Evolutionary conservation across 2,329 filamentous ascomycete species (phyloP).

Genomic region (Remersonia thermophila): DNA sequence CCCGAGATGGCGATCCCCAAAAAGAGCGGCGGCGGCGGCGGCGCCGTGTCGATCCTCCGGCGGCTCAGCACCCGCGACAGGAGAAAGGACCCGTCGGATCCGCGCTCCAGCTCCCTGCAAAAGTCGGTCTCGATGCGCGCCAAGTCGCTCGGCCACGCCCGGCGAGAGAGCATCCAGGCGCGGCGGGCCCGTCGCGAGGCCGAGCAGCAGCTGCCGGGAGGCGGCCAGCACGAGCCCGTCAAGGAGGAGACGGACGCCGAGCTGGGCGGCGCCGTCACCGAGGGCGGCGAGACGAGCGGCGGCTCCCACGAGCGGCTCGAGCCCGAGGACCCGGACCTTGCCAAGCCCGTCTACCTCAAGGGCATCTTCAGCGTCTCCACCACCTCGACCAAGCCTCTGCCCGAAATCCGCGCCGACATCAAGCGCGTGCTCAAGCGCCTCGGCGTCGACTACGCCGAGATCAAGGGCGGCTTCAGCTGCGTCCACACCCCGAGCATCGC

Average conservation of each 20-base stretch:
- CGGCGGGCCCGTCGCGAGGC: conserved; percentile 53
- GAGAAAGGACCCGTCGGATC: conserved; percentile 42
- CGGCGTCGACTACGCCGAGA: conserved; percentile 82
- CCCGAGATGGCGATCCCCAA: conserved; percentile 45
- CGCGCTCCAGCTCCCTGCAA: conserved; percentile 36
- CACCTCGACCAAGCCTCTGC: conserved; percentile 80
- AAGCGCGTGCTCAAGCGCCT: conserved; percentile 80
- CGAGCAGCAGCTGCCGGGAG: conserved; percentile 21
- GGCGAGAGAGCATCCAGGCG: conserved; percentile 84
- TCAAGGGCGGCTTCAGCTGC: conserved; percentile 87
- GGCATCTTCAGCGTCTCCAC: conserved; percentile 95
- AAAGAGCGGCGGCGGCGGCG: conserved; percentile 63
- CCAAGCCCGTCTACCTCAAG: conserved; percentile 92
- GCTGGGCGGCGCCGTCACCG: conserved; percentile 23
- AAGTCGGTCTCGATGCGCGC: conserved; percentile 58
- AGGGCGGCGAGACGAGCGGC: conserved; percentile 30
- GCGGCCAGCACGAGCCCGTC: conserved; percentile 41
- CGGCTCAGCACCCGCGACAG: conserved; percentile 81
- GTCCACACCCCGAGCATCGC: conserved; percentile 83
- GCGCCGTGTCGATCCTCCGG: conserved; percentile 62
- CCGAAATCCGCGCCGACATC: conserved; percentile 77
- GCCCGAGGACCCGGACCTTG: conserved; percentile 54
- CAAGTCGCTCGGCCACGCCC: conserved; percentile 79
- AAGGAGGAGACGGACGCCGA: conserved; percentile 87
- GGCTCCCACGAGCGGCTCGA: conserved; percentile 47